A percentile compares a stretch with the other conserved stretches of the same genome.
phyloP scores from a whole-genome alignment of 805 yeast species.

The Lachancea meyersii region DNA sequence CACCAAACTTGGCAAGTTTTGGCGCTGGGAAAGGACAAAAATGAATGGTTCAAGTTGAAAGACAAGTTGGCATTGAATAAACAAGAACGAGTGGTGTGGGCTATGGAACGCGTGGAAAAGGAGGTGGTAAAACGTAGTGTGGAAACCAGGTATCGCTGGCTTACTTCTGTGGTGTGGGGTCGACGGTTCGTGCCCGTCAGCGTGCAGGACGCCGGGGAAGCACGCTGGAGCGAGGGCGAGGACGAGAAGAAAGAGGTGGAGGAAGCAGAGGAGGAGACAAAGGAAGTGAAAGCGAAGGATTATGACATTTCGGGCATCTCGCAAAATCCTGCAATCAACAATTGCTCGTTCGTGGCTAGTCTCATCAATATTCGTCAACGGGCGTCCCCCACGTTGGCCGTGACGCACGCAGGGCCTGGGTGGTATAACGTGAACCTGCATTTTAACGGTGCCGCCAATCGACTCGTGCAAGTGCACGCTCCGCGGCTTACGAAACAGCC shows the following conservation, averaged over 20 bases:
- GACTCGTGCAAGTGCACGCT: conserved; percentile 21
- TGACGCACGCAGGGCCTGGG: conserved; percentile 13
- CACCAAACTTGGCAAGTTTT: not conserved
- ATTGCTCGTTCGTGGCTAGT: conserved; percentile 75
- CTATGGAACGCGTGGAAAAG: not conserved
- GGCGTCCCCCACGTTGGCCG: conserved; percentile 11
- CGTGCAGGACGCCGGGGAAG: conserved; percentile 17
- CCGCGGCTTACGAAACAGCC: conserved; percentile 19
- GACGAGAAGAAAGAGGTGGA: not conserved
- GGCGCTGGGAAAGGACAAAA: not conserved
- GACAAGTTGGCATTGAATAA: not conserved
- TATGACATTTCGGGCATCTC: too few species aligned
- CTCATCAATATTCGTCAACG: conserved; percentile 44
- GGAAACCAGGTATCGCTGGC: conserved; percentile 21
- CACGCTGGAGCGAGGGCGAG: conserved; percentile 15
- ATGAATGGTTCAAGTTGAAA: not conserved
- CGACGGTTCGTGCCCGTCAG: conserved; percentile 26
- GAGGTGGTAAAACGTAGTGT: not conserved
- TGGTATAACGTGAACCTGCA: conserved; percentile 20
- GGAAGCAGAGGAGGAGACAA: not conserved
- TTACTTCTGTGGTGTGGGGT: conserved; percentile 18
- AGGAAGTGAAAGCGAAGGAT: not conserved
- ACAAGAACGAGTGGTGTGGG: not conserved
- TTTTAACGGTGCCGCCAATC: conserved; percentile 25
- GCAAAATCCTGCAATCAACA: conserved; percentile 33